phyloP scores from a whole-genome alignment of 2,329 filamentous ascomycete species.

The Claviceps humidiphila region DNA sequence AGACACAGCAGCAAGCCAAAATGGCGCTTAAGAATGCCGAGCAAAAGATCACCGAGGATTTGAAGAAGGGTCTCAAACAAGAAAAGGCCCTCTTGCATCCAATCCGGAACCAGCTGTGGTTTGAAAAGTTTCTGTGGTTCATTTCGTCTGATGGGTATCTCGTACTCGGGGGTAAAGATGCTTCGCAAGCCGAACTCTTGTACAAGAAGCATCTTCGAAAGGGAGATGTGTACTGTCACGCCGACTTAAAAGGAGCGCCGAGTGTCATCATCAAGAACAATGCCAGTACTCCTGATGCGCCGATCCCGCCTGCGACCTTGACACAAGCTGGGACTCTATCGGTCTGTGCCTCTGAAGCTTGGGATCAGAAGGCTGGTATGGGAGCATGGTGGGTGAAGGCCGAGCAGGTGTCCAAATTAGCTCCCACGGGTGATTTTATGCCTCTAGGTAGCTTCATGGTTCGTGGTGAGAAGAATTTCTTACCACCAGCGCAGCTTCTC shows the following conservation, averaged over 20 bases:
- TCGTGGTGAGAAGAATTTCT: slow-evolving; percentile 75
- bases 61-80: slow-evolving; percentile 80
- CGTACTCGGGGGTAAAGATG: slow-evolving; percentile 77
- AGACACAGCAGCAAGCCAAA: slow-evolving; percentile 67
- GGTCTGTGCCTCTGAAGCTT: slow-evolving; percentile 76
- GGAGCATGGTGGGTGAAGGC: slow-evolving; percentile 90
- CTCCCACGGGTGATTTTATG: slow-evolving; percentile 66
- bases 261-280: slow-evolving; percentile 89
- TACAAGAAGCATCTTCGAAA: slow-evolving; percentile 77
- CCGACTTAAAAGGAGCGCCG: slow-evolving; percentile 72
- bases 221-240: slow-evolving; percentile 85
- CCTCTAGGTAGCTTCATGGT: slow-evolving; percentile 68
- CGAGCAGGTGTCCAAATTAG: slow-evolving; percentile 80
- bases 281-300: slow-evolving; percentile 60
- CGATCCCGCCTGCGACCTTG: slow-evolving; percentile 81
- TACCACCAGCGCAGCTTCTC: slow-evolving; percentile 76
- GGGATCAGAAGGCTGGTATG: slow-evolving; percentile 95
- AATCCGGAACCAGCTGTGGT: slow-evolving; percentile 79
- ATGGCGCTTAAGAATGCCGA: slow-evolving; percentile 82
- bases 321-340: slow-evolving; percentile 79
- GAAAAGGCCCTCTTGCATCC: slow-evolving; percentile 80
- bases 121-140: slow-evolving; percentile 95
- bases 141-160: slow-evolving; percentile 92
- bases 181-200: slow-evolving; percentile 81
- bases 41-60: slow-evolving; percentile 71